Conservation (phyloP, 192 early-diverging fungal genomes). For the Pilaira anomala region DNA sequence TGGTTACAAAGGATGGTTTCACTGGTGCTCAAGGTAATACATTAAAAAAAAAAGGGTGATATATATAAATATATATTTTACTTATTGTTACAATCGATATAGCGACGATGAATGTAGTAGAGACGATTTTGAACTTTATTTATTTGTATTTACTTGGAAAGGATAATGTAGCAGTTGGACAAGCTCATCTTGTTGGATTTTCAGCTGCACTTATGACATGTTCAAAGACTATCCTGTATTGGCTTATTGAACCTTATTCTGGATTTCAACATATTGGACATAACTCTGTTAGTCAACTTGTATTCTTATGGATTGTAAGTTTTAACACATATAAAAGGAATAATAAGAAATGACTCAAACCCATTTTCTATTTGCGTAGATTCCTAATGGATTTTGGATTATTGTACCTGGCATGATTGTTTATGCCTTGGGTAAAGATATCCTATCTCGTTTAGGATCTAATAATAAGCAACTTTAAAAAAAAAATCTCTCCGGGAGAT, state of each 20-base stretch:
- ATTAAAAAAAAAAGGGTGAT: not conserved
- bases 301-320: constrained; percentile 30
- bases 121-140: constrained; percentile 22
- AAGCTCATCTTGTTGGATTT: constrained; percentile 32
- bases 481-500: too few relatives aligned
- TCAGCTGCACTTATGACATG: constrained; percentile 25
- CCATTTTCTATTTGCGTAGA: constrained; percentile 8
- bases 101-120: constrained; percentile 33
- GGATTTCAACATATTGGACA: constrained; percentile 29
- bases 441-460: not conserved
- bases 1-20: constrained; percentile 29
- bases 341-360: not conserved
- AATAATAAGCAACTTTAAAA: too few relatives aligned
- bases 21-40: constrained; percentile 34
- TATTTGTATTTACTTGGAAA: constrained; percentile 16
- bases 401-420: constrained; percentile 25
- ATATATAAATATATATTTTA: too few relatives aligned
- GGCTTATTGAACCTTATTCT: constrained; percentile 30
- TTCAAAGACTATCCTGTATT: constrained; percentile 35
- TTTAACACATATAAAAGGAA: not conserved
- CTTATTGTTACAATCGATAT: not conserved
- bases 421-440: constrained; percentile 17
- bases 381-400: constrained; percentile 36
- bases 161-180: not conserved
- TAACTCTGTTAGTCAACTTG: constrained; percentile 10